These are phyloP conservation scores for Mycena kentingensis DNA, from an alignment of 768 basidiomycete genomes.

Conservation along the genomic window DNA sequence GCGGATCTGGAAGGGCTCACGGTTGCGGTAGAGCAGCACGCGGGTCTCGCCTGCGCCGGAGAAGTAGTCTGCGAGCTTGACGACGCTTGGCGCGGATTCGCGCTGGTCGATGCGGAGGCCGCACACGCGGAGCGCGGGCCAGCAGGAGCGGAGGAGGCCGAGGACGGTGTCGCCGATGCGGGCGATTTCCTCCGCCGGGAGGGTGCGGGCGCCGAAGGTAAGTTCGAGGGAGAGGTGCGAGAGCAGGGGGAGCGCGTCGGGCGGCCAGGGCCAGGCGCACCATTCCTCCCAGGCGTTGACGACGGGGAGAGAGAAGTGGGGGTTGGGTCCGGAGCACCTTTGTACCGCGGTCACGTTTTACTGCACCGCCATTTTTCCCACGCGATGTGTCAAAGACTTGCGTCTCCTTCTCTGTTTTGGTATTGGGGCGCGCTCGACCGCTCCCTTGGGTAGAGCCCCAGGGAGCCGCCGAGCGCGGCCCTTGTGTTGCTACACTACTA, in stretches of 20 bases:
- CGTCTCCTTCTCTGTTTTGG: too few species aligned
- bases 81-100: slow-evolving; percentile 3
- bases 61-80: slow-evolving; percentile 7
- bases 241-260: slow-evolving; percentile 33
- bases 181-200: slow-evolving; percentile 21
- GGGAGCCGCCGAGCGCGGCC: too few species aligned
- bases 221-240: slow-evolving; percentile 43
- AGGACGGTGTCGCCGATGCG: slow-evolving; percentile 26
- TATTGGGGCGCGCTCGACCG: too few species aligned
- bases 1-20: slow-evolving; percentile 39
- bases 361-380: too few species aligned
- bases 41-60: slow-evolving; percentile 32
- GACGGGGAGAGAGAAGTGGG: slow-evolving; percentile 32
- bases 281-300: slow-evolving; percentile 47
- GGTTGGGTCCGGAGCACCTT: too few species aligned
- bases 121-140: slow-evolving; percentile 31
- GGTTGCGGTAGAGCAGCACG: slow-evolving; percentile 40
- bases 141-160: slow-evolving; percentile 27
- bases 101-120: slow-evolving; percentile 33
- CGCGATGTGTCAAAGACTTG: too few species aligned
- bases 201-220: slow-evolving; percentile 30
- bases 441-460: too few species aligned
- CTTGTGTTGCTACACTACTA: too few species aligned
- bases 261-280: slow-evolving; percentile 35
- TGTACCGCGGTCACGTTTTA: too few species aligned